A percentile compares a stretch with the other conserved stretches of the same genome.
Evolutionary conservation across 345 rosid species (phyloP).

Genomic region (Brassica incana): DNA sequence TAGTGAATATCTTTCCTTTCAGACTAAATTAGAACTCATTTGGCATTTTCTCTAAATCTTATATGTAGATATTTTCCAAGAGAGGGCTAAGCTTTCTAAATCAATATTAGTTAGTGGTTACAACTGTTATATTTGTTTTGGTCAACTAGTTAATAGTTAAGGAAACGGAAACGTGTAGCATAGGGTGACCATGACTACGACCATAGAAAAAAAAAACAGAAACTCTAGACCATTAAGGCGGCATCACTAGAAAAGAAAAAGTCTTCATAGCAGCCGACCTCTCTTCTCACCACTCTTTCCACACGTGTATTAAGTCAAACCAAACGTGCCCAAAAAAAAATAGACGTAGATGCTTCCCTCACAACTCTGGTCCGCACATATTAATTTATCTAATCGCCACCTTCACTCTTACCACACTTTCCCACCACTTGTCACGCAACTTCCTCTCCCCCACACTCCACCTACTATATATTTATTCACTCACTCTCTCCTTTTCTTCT

Average conservation of each 20-base stretch:
- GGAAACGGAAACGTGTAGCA: slow-evolving; percentile 27
- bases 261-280: slow-evolving; percentile 31
- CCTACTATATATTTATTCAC: slow-evolving; percentile 30
- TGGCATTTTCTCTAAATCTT: not conserved
- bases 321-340: slow-evolving; percentile 35
- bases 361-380: slow-evolving; percentile 32
- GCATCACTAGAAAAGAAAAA: slow-evolving; percentile 4
- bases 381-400: slow-evolving; percentile 22
- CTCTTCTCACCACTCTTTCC: slow-evolving; percentile 18
- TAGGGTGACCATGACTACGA: slow-evolving; percentile 19
- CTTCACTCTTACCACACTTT: slow-evolving; percentile 30
- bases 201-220: not conserved
- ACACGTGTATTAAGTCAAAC: slow-evolving; percentile 37
- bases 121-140: not conserved
- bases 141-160: slow-evolving; percentile 37
- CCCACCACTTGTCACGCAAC: slow-evolving; percentile 39
- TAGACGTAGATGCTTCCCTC: slow-evolving; percentile 24
- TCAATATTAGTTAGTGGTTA: slow-evolving; percentile 28
- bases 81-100: not conserved
- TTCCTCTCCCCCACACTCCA: slow-evolving; percentile 45
- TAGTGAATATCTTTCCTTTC: not conserved
- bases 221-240: slow-evolving; percentile 26
- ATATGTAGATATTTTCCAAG: not conserved
- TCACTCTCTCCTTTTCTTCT: slow-evolving; percentile 24
- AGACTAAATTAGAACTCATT: not conserved